Base-by-base conservation (phyloP, 352 stramenopile genomes). In the Phytopythium litorale region DNA sequence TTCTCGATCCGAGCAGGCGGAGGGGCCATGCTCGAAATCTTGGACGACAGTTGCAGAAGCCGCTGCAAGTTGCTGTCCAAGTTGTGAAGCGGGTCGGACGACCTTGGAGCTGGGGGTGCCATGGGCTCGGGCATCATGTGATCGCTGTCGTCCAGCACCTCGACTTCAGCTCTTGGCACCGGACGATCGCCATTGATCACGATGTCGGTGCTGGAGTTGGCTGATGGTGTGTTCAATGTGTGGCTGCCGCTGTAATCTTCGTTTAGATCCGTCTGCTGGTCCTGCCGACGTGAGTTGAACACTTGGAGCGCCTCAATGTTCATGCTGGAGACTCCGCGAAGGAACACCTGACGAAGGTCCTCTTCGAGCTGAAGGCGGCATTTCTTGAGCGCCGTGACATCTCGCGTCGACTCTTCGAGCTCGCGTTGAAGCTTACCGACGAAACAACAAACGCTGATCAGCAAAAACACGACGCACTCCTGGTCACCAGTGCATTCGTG, bases 251-350 rank as follows among this genome's bases (percentile, higher is more conserved):
- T 35, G 11, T 37, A 6, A 32, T 61, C 53, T 4, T 56, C 46
- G 21, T 9, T 23, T 8, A 19, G 16, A 21, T 33, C 28, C 21
- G 6, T 33, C 1, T 30, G 35, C 30, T 37, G 9, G 5, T 61
- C 46, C 19, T 61, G 33, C 4, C 59, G 58, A 19, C 63, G 58
- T 1, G 53, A 49, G n/a, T 73, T 79, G 63, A 90, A 88, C 2
- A 84, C 70, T 30, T 66, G 79, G 23, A 90, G 67, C 11, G 81
- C 81, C 53, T 90, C 81, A n/a, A 90, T 87, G 42, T 90, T 90
- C 81, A 90, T 88, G 5, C 78, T 73, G n/a, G 81, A 90, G 15
- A 90, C 77, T 1, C 81, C 81, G 21, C 81, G 78, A 30, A 90
- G 60, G 56, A 90, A 90, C 19, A 90, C 76, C 54, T 88, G 71